Conservation (phyloP, 148 eudicot genomes). For the Agrostemma githago region DNA sequence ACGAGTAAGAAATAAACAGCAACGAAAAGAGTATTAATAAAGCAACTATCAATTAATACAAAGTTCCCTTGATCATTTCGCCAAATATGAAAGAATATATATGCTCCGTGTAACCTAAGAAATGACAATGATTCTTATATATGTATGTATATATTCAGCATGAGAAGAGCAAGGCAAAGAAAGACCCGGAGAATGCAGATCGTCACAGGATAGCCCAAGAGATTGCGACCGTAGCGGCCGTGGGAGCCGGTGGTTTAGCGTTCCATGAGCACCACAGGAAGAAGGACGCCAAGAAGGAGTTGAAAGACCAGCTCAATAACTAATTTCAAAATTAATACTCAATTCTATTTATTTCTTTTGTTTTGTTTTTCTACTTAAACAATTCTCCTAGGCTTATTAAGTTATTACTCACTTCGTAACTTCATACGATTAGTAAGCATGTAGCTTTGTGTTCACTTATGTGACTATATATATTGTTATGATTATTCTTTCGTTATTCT, state of each 20-base stretch:
- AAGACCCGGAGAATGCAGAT: constrained; percentile 31
- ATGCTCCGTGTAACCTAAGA: not conserved
- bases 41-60: too few species aligned
- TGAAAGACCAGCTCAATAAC: constrained; percentile 12
- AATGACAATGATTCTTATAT: not conserved
- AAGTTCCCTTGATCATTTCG: too few species aligned
- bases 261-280: constrained; percentile 32
- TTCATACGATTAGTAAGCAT: too few species aligned
- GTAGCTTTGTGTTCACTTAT: too few species aligned
- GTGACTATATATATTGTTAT: too few species aligned
- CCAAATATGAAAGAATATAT: too few species aligned
- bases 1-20: not conserved
- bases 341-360: too few species aligned
- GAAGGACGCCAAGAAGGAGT: constrained; percentile 26
- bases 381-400: too few species aligned
- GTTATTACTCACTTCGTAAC: too few species aligned
- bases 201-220: constrained; percentile 20
- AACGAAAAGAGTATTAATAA: too few species aligned
- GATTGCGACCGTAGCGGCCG: constrained; percentile 23
- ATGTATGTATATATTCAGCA: constrained; percentile 8
- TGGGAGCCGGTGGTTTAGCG: constrained; percentile 28
- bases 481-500: too few species aligned
- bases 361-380: too few species aligned
- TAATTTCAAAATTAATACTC: not conserved
- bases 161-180: constrained; percentile 35